These are phyloP conservation scores for Lactarius evosmus DNA, from an alignment of 768 basidiomycete species.

Conservation along the genomic window DNA sequence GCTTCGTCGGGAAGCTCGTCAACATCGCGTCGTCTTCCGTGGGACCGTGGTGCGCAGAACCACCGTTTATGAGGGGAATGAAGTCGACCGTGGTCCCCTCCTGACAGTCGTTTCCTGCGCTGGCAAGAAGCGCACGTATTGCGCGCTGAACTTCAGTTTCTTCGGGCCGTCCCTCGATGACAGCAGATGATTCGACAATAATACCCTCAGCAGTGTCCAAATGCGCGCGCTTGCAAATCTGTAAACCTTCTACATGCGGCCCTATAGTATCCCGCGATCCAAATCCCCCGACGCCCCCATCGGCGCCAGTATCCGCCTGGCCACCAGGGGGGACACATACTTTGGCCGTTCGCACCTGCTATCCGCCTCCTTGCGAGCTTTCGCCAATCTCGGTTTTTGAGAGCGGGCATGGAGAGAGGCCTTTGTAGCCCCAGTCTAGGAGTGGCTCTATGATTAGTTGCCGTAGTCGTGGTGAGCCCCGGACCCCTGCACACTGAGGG, in stretches of 20 bases:
- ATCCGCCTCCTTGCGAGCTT: constrained; percentile 68
- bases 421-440: constrained; percentile 46
- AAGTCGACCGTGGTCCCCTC: constrained; percentile 48
- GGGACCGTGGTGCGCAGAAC: constrained; percentile 36
- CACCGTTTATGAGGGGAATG: constrained; percentile 45
- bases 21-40: constrained; percentile 86
- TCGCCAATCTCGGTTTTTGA: constrained; percentile 90
- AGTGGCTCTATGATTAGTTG: constrained; percentile 41
- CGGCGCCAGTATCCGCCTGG: constrained; percentile 51
- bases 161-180: constrained; percentile 37
- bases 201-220: constrained; percentile 30
- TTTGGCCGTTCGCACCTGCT: constrained; percentile 37
- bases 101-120: constrained; percentile 42
- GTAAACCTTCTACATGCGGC: constrained; percentile 65
- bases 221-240: constrained; percentile 41
- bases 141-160: constrained; percentile 79
- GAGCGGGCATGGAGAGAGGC: constrained; percentile 80
- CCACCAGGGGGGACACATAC: constrained; percentile 68
- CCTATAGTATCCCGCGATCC: constrained; percentile 74
- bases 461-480: constrained; percentile 69
- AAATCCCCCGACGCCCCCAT: constrained; percentile 74
- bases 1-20: constrained; percentile 72
- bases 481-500: constrained; percentile 39
- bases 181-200: constrained; percentile 30
- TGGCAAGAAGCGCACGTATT: constrained; percentile 71